A percentile compares a stretch with the other conserved stretches of the same genome.
Evolutionary conservation across 2,329 filamentous ascomycete species (phyloP).

Genomic region (Huntiella decipiens): DNA sequence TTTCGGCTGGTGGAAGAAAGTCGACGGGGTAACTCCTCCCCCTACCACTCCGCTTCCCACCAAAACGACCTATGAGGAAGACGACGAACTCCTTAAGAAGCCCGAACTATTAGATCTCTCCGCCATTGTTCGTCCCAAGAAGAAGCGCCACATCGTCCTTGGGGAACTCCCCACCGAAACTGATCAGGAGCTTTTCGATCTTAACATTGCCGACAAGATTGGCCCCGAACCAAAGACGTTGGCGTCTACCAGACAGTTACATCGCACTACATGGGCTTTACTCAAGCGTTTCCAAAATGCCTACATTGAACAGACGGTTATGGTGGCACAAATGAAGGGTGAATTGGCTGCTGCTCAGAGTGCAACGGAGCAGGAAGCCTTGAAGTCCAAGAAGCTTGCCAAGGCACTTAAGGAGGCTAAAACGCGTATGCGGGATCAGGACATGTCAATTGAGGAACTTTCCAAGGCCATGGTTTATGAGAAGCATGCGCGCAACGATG

Average conservation of each 20-base stretch:
- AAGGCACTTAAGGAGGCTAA: conserved; percentile 42
- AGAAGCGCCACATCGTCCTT: not conserved
- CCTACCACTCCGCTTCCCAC: conserved; percentile 17
- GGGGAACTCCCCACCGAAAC: conserved; percentile 12
- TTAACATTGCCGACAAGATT: conserved; percentile 36
- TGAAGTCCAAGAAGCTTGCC: conserved; percentile 33
- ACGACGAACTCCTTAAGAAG: conserved; percentile 18
- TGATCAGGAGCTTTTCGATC: conserved; percentile 34
- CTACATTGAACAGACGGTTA: conserved; percentile 32
- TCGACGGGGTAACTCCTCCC: conserved; percentile 1
- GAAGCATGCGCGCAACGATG: conserved; percentile 25
- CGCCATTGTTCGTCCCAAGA: conserved; percentile 14
- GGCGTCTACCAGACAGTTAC: conserved; percentile 9
- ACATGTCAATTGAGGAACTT: conserved; percentile 30
- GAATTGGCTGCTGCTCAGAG: conserved; percentile 34
- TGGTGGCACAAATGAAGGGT: conserved; percentile 35
- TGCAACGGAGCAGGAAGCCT: conserved; percentile 30
- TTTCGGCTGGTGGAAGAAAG: conserved; percentile 8
- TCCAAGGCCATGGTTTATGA: conserved; percentile 32
- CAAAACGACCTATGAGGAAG: not conserved
- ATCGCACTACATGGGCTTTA: conserved; percentile 31
- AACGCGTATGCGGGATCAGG: conserved; percentile 31
- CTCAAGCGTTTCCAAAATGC: conserved; percentile 37
- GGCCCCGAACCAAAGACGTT: conserved; percentile 15
- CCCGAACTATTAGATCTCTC: conserved; percentile 29